These are phyloP conservation scores for Dendrobium chrysotoxum DNA, from an alignment of 106 monocot genomes.

Conservation along the genomic window DNA sequence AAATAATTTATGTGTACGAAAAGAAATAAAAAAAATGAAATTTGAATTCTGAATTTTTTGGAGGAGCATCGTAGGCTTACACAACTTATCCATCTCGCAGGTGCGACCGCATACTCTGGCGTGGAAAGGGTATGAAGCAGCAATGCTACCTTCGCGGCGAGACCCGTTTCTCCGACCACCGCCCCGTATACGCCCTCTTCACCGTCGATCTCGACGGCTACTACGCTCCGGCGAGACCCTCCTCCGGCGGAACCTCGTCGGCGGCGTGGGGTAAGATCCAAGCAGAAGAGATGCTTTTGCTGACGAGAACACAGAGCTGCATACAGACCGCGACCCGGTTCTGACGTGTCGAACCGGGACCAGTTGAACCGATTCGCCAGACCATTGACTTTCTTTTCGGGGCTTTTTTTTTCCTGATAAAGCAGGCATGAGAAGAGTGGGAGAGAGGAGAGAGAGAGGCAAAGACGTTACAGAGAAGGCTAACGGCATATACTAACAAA, in stretches of 20 bases:
- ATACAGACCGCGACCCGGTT: background rate
- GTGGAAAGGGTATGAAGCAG: constrained; percentile 51
- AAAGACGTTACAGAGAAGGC: background rate
- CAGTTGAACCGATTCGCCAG: background rate
- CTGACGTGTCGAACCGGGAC: background rate
- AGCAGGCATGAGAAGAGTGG: background rate
- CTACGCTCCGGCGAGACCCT: background rate
- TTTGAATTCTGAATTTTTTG: no score
- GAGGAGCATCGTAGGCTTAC: no score
- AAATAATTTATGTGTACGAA: no score
- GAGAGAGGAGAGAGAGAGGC: background rate
- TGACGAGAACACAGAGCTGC: constrained; percentile 52
- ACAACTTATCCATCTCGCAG: constrained; percentile 11
- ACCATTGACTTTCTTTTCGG: background rate
- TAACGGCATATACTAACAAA: background rate
- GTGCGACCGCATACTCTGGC: constrained; percentile 67
- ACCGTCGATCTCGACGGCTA: constrained; percentile 14
- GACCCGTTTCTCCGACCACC: constrained; percentile 53
- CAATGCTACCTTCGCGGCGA: constrained; percentile 47
- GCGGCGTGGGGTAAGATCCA: constrained; percentile 37
- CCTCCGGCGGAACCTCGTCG: constrained; percentile 1
- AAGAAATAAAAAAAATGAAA: no score
- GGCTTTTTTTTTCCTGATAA: background rate
- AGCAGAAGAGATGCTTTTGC: constrained; percentile 58
- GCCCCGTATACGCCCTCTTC: constrained; percentile 55